Base-by-base conservation (phyloP, 2,329 filamentous ascomycete genomes). In the Fusarium globosum region DNA sequence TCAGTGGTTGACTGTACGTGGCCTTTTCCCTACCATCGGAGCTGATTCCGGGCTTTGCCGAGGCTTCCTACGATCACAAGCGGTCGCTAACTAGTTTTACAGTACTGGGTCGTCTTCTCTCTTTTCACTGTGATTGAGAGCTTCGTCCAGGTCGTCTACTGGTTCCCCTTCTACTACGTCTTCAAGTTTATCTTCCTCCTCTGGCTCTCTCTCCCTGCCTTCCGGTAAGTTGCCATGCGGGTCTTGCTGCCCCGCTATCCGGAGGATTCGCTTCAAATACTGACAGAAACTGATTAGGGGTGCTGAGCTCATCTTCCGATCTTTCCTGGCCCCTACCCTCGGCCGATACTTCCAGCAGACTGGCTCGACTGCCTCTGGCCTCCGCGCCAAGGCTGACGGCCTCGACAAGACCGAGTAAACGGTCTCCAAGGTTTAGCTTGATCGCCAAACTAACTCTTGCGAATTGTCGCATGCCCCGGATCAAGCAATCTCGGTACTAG, bases 151-250 rank as follows among this genome's bases (percentile, higher is more conserved):
- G 93, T 94, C 73, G 93, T 96, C 73, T 96, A 96, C 89, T 97
- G 94, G 94, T 94, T 97, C 88, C 93, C 96, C 82, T 99, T 99
- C 88, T 99, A 99, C 93, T 99, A 94, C 86, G 96, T 95, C 82
- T 98, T 99, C 93, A 99, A 99, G 90, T 98, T 99, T 82, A 88
- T 97, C 82, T 93, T 98, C 83, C 89, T 98, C 80, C 92, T 99
- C 83, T 99, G 96, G 96, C 95, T 99, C 87, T 92, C 96, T 79
- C 94, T 99, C 80, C 96, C 96, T 83, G 90, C 94, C 84, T 98
- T 97, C 88, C 88, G 88, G 96, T 98, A 92, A 82, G 92, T 87
- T 42, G 39, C 36, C 20, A 26, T 63, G 55, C 64, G 56, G 43
- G 61, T 63, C 61, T 52, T 41, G 16, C 45, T 46, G 61, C 65